Evolutionary conservation across 305 asterid species (phyloP), one percentile per base, ranked within the genome.

Genomic region (Solanum aculeatissimum): DNA sequence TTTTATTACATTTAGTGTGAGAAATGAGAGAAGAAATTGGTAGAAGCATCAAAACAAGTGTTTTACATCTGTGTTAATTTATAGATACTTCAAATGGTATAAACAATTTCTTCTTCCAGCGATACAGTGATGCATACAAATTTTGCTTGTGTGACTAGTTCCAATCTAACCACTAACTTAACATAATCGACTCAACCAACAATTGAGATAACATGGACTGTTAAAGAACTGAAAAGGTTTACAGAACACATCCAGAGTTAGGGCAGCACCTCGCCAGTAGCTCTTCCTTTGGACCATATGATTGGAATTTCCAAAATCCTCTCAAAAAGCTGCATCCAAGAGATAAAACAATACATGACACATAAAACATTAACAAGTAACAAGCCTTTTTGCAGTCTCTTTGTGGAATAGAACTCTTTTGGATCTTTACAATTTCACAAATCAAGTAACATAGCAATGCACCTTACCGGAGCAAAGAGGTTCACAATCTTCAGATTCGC

Each of bases 191-290:
- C 65, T 77, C 82, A 77, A 29, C 45, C 60, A 51, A 32, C 65
- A 77, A 51, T 16, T 77, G 12, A 29, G 49, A 29, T 51, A 57
- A 18, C 82, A 77, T 51, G 16, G 53, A 27, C 27, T 77, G 82
- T 51, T 77, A 51, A 29, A 53, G 12, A 29, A 77, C 65, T 9
- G 66, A 77, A 51, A 77, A 77, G 7, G 29, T 77, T 51, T 51
- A 29, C 47, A 27, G 29, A 54, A 77, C 65, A 77, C 82, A 53
- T 65, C 9, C 63, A 55, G 63, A 87, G 92, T 88, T 70, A 87
- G 94, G 91, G 90, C 85, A 89, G 92, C 92, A 97, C 99, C 99
- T 97, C 98, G 87, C 99, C 99, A 81, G 94, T 97, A 80, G 99
- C 99, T 97, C 99, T 92, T 89, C 99, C 99, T 87, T 93, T 90